These are phyloP conservation scores for Lasiodiplodia sp. DNA, from an alignment of 2,329 filamentous ascomycete species.

Conservation along the genomic window DNA sequence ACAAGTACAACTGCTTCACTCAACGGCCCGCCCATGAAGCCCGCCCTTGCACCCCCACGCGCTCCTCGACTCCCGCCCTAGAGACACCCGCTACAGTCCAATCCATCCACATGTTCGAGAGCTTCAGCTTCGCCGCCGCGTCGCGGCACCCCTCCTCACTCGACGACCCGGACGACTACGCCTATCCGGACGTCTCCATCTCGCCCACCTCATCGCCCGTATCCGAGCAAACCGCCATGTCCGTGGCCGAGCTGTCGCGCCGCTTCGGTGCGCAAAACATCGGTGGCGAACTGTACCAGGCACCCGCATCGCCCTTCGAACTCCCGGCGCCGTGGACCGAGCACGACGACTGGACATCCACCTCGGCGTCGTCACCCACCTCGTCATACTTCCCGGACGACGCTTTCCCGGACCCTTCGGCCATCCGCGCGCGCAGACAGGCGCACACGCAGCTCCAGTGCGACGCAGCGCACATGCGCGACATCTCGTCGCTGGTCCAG, in stretches of 20 bases:
- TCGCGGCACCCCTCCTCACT: constrained; percentile 36
- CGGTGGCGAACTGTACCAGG: neutral
- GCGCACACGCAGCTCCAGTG: constrained; percentile 51
- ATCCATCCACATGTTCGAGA: constrained; percentile 42
- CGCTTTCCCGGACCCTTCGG: constrained; percentile 33
- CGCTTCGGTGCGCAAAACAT: constrained; percentile 29
- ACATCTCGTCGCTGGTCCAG: constrained; percentile 52
- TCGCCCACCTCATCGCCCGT: constrained; percentile 29
- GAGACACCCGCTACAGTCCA: constrained; percentile 13
- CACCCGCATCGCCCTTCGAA: constrained; percentile 10
- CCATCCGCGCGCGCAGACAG: constrained; percentile 51
- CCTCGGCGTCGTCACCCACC: constrained; percentile 19
- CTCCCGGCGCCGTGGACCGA: constrained; percentile 19
- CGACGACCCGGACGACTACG: constrained; percentile 27
- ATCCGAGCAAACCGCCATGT: constrained; percentile 16
- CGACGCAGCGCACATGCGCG: constrained; percentile 47
- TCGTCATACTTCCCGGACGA: constrained; percentile 26
- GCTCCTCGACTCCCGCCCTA: constrained; percentile 20
- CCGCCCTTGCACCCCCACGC: constrained; percentile 24
- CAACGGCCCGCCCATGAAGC: constrained; percentile 23
- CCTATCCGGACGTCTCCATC: constrained; percentile 15
- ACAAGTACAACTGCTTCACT: constrained; percentile 25
- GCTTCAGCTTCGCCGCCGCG: constrained; percentile 49
- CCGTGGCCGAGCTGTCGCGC: constrained; percentile 29
- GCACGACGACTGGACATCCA: constrained; percentile 21